Percentiles rank a stretch among this genome's conserved stretches.
These are phyloP conservation scores for Tilletia setariae DNA, from an alignment of 1,284 basidiomycete genomes.

Conservation along the genomic window DNA sequence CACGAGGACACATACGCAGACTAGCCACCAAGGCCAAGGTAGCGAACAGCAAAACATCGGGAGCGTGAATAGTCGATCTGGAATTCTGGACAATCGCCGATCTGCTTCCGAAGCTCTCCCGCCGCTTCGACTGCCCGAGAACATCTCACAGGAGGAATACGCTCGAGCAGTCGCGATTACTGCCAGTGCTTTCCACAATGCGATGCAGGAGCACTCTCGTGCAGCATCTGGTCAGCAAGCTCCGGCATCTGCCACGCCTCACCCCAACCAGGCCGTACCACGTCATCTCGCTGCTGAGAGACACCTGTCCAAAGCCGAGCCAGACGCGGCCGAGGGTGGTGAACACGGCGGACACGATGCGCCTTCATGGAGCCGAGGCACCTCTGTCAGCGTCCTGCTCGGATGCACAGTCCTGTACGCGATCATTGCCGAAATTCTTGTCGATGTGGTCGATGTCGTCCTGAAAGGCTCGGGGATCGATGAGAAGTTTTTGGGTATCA, in stretches of 20 bases:
- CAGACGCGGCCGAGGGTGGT: constrained; percentile 52
- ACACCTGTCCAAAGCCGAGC: constrained; percentile 35
- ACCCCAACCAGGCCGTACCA: constrained; percentile 26
- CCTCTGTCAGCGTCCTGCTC: constrained; percentile 45
- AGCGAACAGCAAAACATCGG: not conserved
- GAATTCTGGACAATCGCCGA: not conserved
- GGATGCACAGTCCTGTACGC: constrained; percentile 89
- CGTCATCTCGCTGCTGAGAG: constrained; percentile 21
- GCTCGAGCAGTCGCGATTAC: constrained; percentile 43
- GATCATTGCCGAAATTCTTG: constrained; percentile 87
- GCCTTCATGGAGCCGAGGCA: constrained; percentile 63
- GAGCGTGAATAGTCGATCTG: not conserved
- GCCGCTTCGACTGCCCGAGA: constrained; percentile 36
- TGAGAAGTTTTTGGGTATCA: constrained; percentile 95
- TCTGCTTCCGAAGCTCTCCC: constrained; percentile 21
- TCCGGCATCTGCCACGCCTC: constrained; percentile 15
- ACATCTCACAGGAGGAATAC: constrained; percentile 42
- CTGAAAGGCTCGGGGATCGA: constrained; percentile 88
- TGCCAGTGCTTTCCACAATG: constrained; percentile 41
- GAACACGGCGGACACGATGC: constrained; percentile 86
- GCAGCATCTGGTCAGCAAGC: constrained; percentile 6
- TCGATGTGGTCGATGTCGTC: constrained; percentile 93
- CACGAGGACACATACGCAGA: constrained; percentile 13
- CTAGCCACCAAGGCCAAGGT: constrained; percentile 8
- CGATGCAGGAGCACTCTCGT: constrained; percentile 31